Evolutionary conservation across 2,329 filamentous ascomycete genomes (phyloP), one percentile per base, ranked within the genome.

Genomic region (Venturia pyrina): DNA sequence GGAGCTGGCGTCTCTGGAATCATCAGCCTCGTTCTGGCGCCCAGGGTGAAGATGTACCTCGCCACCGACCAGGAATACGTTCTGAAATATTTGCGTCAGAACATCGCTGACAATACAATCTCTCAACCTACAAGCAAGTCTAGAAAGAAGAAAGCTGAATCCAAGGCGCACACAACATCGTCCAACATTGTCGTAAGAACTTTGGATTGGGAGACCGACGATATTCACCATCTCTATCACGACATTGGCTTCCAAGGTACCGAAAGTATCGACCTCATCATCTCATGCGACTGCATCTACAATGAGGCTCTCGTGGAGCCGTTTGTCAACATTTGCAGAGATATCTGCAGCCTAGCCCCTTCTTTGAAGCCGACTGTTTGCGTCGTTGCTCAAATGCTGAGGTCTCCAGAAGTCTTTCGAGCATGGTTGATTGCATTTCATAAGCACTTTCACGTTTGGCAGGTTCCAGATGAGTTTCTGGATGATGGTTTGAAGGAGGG

Each of bases 241-340:
- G 66, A 62, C n/a, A 28, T 67, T 28, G 56, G 44, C 37, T 11
- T 67, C 56, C 64, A 67, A 19, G 65, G 73, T 50, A 57, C 73
- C 70, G 71, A 82, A 83, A 21, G 65, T 46, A 60, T 95, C 69
- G 89, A 96, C 71, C 77, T 87, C 17, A 80, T 98, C 13, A 75
- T 98, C 44, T 91, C 92, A 4, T 96, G 91, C 73, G 95, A 99
- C 76, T 97, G 93, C 76, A 89, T 99, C 70, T 99, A 96, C 80
- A 99, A 98, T 76, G 90, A 96, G 69, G 85, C 89, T 2, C 83
- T 98, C 3, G 85, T 98, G 32, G 79, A 84, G 56, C 91, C 93
- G 0, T 85, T 98, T 62, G 89, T 95, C n/a, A 84, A 88, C 71
- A 89, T 91, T 0, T 96, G 90, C 74, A 85, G 81, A 6, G 89